phyloP scores from a whole-genome alignment of 164 flowering plant genomes.

The Vitis labrusca region DNA sequence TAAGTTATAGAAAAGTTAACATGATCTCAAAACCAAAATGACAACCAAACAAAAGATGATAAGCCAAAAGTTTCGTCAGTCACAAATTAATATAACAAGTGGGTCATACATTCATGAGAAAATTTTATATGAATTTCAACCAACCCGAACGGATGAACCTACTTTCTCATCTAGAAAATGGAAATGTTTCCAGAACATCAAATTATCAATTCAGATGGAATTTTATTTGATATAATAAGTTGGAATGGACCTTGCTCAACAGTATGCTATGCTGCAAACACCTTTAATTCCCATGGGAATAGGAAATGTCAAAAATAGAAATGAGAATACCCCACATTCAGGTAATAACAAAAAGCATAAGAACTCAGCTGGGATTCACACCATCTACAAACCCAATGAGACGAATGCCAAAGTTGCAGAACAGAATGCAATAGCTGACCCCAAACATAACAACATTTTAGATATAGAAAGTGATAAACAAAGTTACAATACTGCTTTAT shows the following conservation, averaged over 20 bases:
- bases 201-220: not conserved
- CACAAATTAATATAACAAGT: no score
- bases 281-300: not conserved
- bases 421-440: no score
- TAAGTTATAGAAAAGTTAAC: not conserved
- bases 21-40: no score
- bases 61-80: not conserved
- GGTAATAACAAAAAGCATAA: not conserved
- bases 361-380: not conserved
- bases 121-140: no score
- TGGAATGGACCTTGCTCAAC: not conserved
- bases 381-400: no score
- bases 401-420: no score
- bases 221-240: not conserved
- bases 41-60: no score
- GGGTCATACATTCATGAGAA: no score
- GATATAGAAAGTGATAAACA: no score
- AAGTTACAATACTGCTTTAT: no score
- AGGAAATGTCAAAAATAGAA: not conserved
- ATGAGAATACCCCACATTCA: not conserved
- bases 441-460: no score
- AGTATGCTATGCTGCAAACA: not conserved
- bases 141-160: no score
- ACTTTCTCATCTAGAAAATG: not conserved
- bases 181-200: not conserved